Base-by-base conservation (phyloP, 23 red algal species). In the Gracilariopsis chorda region DNA sequence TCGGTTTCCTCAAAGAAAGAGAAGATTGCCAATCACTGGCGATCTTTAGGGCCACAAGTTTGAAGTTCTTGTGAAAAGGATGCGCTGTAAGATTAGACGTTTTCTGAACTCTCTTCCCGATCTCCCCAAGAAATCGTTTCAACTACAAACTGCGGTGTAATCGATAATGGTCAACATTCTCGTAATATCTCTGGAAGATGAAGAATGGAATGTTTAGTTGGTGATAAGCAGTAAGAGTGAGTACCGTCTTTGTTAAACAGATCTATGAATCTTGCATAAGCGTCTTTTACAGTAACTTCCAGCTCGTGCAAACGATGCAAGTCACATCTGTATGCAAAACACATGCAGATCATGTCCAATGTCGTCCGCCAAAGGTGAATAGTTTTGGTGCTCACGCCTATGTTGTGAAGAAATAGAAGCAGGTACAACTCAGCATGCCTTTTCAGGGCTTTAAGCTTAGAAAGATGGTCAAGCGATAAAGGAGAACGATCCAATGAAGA, bases 61-160 rank as follows among this genome's bases (percentile, higher is more conserved):
- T 77, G 9, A 77, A 32, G 29, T 77, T 49, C 8, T 77, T 77
- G 44, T 77, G 43, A 23, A 77, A 51, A 1, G 51, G 21, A 16
- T 77, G 24, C 34, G 44, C 33, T 17, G 43, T 3, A 28, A 55
- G 33, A 13, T 77, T 48, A 2, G 72, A 52, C 1, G 45, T 49
- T 13, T 49, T 28, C 29, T 77, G 21, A 3, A 77, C 72, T 27
- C 23, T 9, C 1, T 49, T 49, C 1, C 40, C 72, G 9, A 35
- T 51, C 29, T 77, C 44, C 17, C 42, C 72, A 2, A 77, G 45
- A 5, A 77, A 23, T 77, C 72, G n/a, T 77, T 28, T 77, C 72
- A 5, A 77, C 44, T 17, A 77, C 4, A 23, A 77, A 77, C 14
- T 77, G 72, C 5, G 72, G 51, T 0, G 29, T 55, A 12, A 32